Conservation (phyloP, 306 rosid genomes). For the Ammopiptanthus mongolicus region DNA sequence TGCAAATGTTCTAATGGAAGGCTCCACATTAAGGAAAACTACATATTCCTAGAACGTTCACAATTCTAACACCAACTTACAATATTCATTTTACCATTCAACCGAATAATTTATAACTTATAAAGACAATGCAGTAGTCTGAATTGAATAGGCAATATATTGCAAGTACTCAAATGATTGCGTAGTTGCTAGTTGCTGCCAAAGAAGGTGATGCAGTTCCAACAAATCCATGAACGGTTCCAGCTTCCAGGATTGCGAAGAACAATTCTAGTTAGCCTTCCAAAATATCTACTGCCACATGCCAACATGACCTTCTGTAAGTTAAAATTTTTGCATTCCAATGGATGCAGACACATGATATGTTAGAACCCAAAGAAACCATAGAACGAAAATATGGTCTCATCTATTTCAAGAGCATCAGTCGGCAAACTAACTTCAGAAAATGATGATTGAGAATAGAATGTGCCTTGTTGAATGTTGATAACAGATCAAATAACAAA, state of each 20-base stretch:
- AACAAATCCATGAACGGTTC: not conserved
- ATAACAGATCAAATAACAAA: not conserved
- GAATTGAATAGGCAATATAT: too few relatives aligned
- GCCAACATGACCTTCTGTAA: constrained; percentile 15
- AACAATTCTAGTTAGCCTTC: constrained; percentile 12
- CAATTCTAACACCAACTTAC: constrained; percentile 8
- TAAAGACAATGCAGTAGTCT: constrained; percentile 10
- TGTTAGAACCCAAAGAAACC: constrained; percentile 7
- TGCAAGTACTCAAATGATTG: too few relatives aligned
- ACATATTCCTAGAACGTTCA: not conserved
- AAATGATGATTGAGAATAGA: constrained; percentile 1
- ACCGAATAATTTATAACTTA: not conserved
- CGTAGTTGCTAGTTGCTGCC: not conserved
- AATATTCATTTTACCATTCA: not conserved
- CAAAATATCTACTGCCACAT: constrained; percentile 18
- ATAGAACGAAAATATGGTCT: not conserved
- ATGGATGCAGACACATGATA: not conserved
- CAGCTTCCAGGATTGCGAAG: not conserved
- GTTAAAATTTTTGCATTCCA: constrained; percentile 6
- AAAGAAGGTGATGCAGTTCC: not conserved
- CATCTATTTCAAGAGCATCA: not conserved
- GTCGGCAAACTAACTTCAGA: not conserved
- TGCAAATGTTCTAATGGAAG: not conserved
- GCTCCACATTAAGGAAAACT: not conserved
- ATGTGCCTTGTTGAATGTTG: not conserved